Conservation (phyloP, 2,329 filamentous ascomycete genomes). For the Aspergillus intermedius region DNA sequence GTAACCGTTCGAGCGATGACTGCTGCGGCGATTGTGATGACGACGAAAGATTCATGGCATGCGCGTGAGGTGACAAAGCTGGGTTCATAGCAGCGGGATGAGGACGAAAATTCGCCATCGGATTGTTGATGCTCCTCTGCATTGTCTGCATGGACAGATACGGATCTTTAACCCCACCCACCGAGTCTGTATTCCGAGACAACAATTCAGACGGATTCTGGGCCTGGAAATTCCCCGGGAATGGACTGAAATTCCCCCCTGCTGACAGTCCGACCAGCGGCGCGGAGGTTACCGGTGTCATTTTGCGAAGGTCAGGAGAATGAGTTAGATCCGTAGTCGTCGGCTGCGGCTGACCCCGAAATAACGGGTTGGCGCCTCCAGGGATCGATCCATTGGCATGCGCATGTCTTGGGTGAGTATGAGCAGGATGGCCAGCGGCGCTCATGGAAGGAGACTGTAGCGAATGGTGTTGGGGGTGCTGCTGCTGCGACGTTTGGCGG, state of each 20-base stretch:
- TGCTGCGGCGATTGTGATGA: slow-evolving; percentile 29
- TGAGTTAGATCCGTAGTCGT: slow-evolving; percentile 14
- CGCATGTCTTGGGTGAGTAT: slow-evolving; percentile 17
- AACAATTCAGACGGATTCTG: slow-evolving; percentile 25
- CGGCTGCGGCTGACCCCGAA: slow-evolving; percentile 22
- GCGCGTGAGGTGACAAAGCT: slow-evolving; percentile 21
- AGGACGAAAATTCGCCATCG: slow-evolving; percentile 24
- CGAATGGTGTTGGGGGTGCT: slow-evolving; percentile 21
- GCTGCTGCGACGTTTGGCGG: slow-evolving; percentile 4
- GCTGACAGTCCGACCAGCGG: slow-evolving; percentile 23
- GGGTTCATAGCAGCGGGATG: slow-evolving; percentile 20
- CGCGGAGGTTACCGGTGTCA: slow-evolving; percentile 24
- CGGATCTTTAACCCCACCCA: slow-evolving; percentile 18
- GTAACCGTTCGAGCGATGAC: slow-evolving; percentile 18
- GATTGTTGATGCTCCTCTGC: slow-evolving; percentile 25
- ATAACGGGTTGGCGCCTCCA: slow-evolving; percentile 18
- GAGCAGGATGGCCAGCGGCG: slow-evolving; percentile 10
- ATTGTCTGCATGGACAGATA: slow-evolving; percentile 23
- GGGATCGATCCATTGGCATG: slow-evolving; percentile 19
- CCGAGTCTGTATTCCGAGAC: slow-evolving; percentile 21
- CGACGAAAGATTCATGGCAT: slow-evolving; percentile 24
- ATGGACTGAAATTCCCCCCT: slow-evolving; percentile 21
- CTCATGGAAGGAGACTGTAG: slow-evolving; percentile 26
- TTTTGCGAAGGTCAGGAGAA: slow-evolving; percentile 28
- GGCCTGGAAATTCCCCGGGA: slow-evolving; percentile 19